Percentiles rank a stretch among this genome's conserved stretches.
These are phyloP conservation scores for Aspergillus quadricinctus DNA, from an alignment of 2,329 filamentous ascomycete species.

Conservation along the genomic window DNA sequence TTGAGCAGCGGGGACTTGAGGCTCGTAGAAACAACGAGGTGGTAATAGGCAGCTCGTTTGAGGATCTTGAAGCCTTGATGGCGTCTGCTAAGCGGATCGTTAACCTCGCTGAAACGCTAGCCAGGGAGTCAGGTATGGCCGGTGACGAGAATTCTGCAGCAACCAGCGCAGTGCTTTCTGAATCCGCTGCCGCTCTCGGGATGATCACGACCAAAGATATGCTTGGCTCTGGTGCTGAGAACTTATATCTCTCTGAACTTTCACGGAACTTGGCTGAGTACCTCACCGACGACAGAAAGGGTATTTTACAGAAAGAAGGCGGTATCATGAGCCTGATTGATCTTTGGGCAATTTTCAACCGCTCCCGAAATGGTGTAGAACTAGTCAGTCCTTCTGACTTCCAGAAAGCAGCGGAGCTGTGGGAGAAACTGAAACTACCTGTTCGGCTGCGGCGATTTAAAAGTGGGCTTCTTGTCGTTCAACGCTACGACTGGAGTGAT, in stretches of 20 bases:
- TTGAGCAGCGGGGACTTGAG: constrained; percentile 80
- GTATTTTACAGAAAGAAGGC: constrained; percentile 72
- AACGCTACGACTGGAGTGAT: constrained; percentile 81
- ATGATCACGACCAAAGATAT: constrained; percentile 95
- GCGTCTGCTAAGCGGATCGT: constrained; percentile 95
- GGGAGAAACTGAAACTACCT: constrained; percentile 82
- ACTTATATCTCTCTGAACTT: constrained; percentile 83
- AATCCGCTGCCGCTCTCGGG: constrained; percentile 78
- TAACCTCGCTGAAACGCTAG: constrained; percentile 83
- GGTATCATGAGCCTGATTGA: constrained; percentile 88
- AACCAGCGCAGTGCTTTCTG: constrained; percentile 69
- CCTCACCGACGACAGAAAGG: constrained; percentile 76
- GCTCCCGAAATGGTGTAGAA: constrained; percentile 87
- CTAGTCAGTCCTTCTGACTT: constrained; percentile 89
- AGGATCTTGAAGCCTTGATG: constrained; percentile 95
- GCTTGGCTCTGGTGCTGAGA: constrained; percentile 74
- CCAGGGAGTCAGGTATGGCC: constrained; percentile 59
- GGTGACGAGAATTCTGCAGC: constrained; percentile 61
- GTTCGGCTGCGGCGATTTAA: constrained; percentile 85
- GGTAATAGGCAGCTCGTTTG: constrained; percentile 89
- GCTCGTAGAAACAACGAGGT: constrained; percentile 88
- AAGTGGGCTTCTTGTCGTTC: constrained; percentile 90
- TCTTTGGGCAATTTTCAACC: constrained; percentile 91
- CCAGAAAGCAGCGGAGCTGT: constrained; percentile 79
- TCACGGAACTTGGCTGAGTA: constrained; percentile 84